Evolutionary conservation across 371 early-diverging fungal genomes (phyloP), one percentile per base, ranked within the genome.

Genomic region (Mortierella sp.): DNA sequence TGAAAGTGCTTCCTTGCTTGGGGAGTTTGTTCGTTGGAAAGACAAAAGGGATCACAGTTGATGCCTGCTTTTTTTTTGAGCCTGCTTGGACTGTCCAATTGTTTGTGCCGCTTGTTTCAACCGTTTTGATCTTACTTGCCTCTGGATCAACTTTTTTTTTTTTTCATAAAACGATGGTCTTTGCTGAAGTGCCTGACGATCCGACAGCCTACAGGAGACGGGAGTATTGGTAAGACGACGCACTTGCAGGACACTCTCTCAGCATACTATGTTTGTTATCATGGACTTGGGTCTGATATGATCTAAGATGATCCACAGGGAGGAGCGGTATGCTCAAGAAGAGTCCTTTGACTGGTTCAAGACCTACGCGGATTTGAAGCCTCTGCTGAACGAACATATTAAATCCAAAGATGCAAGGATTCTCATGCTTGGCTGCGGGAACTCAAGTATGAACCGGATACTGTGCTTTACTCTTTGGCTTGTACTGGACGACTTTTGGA

Each of bases 281-380:
- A 28, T 16, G 45, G 16, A 4, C 39, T 43, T 27, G 23, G 16
- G 48, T 38, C 30, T 31, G 16, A 19, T 58, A 34, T 34, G 10
- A 4, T 34, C 34, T 34, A 34, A n/a, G n/a, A n/a, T n/a, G n/a
- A 7, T 34, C 34, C 7, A 34, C 10, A 64, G 42, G 61, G 67
- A 86, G 54, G 69, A 71, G 66, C 58, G 87, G 57, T 86, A 89
- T 53, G 67, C 81, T 48, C 51, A 82, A 4, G 82, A 82, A n/a
- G 82, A 81, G 23, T 85, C 87, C 5, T 94, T 92, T 78, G 94
- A 94, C 86, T 94, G 94, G 94, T 94, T 93, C 83, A 94, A 94
- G 80, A 90, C 90, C 19, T 94, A 90, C 72, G 82, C 80, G 27
- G 94, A 92, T 21, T 71, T 94, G 47, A 83, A 88, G 70, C 87